Evolutionary conservation across 2,329 filamentous ascomycete species (phyloP), one percentile per base, ranked within the genome.

Genomic region (Colletotrichum acutatum): DNA sequence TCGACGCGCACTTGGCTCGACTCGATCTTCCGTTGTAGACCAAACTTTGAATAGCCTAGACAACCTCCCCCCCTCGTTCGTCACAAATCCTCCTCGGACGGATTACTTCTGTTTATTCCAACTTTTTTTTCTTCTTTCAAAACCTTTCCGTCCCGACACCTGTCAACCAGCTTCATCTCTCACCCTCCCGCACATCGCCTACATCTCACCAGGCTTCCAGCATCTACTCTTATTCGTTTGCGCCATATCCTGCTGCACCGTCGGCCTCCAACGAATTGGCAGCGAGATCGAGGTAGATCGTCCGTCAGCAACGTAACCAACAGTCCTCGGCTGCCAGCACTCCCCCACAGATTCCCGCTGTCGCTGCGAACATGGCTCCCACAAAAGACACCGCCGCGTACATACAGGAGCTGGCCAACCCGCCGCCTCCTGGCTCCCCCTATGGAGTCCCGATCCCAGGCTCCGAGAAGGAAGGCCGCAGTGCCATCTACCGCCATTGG

Each of bases 401-500:
- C 75, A 84, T 88, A 77, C 81, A 84, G 75, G 89, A 92, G 80
- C 83, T 93, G 60, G 83, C 86, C 58, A 79, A 83, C 66, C 88
- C 90, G 6, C 93, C 95, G 60, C 91, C 94, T 4, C 89, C 92
- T 9, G 95, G 95, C 75, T 86, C 90, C 61, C 94, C 95, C 1
- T 97, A 97, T 80, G 93, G 93, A 58, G 86, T 98, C 16, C 86
- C 94, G 14, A 78, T 99, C 24, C 92, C 95, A 0, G 93, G 93
- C 74, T 92, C 93, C 59, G 90, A 94, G 82, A 86, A 88, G 74
- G 91, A 94, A 61, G 93, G 92, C 72, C 92, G 95, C 76, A 93
- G 89, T 62, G 85, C 90, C 59, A 84, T 97, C 75, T 98, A 98
- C 84, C 91, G 97, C 74, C 93, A 98, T 83, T 97, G 92, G 90